phyloP scores from a whole-genome alignment of 495 filamentous ascomycete genomes.

The Polyplosphaeria fusca region DNA sequence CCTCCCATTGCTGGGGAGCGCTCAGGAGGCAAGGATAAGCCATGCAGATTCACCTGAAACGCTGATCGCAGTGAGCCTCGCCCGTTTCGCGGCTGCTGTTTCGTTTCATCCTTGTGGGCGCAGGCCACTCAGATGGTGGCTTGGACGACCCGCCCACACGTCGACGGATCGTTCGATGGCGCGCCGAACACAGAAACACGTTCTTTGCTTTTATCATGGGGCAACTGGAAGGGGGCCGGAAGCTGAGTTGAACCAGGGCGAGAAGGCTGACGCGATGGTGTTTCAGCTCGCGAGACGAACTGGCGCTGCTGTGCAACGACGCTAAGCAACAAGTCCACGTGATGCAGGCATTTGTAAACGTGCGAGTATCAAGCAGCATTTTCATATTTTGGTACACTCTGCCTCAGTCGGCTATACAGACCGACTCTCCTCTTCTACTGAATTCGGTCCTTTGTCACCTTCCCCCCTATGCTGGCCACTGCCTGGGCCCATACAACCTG shows the following conservation, averaged over 20 bases:
- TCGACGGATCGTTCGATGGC: neutral
- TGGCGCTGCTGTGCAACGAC: neutral
- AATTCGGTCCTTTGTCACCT: no score
- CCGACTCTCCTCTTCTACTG: no score
- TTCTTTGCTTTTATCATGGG: neutral
- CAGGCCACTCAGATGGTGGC: neutral
- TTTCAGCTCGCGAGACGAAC: neutral
- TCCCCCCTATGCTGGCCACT: no score
- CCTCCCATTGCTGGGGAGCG: neutral
- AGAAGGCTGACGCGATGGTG: neutral
- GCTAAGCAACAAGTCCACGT: no score
- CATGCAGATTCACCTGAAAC: slow-evolving; percentile 23
- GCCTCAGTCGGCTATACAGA: no score
- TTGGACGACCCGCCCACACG: neutral
- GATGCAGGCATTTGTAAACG: no score
- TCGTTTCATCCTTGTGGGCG: neutral
- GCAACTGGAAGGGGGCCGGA: neutral
- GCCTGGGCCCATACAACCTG: no score
- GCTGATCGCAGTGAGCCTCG: neutral
- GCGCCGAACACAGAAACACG: neutral
- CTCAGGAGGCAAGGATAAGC: slow-evolving; percentile 9
- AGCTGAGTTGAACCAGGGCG: neutral
- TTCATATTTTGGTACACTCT: no score
- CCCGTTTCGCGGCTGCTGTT: neutral
- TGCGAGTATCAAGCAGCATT: no score